A percentile compares a stretch with the other conserved stretches of the same genome.
phyloP scores from a whole-genome alignment of 176 grass and related monocot genomes.

The Hordeum marinum region DNA sequence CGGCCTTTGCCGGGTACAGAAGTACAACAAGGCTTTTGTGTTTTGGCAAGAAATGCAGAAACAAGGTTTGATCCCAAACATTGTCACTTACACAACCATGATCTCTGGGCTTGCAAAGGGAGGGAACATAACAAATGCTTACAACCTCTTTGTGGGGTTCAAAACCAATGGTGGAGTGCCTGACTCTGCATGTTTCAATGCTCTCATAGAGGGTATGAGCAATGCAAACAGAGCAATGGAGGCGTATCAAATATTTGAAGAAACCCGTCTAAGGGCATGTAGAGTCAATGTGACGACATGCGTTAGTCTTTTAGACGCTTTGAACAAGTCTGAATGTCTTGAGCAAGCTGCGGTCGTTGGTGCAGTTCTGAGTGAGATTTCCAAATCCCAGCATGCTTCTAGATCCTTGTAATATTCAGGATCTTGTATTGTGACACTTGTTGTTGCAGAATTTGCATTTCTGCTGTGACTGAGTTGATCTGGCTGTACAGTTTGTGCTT shows the following conservation, averaged over 20 bases:
- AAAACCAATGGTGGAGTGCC: slow-evolving; percentile 77
- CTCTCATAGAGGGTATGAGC: slow-evolving; percentile 98
- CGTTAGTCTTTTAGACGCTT: slow-evolving; percentile 80
- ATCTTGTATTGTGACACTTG: background rate
- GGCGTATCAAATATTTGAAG: slow-evolving; percentile 84
- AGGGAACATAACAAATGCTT: slow-evolving; percentile 80
- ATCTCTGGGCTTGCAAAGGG: slow-evolving; percentile 80
- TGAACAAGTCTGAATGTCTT: slow-evolving; percentile 79
- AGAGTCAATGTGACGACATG: slow-evolving; percentile 81
- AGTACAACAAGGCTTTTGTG: slow-evolving; percentile 96
- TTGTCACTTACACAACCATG: slow-evolving; percentile 96
- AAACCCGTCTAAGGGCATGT: slow-evolving; percentile 68
- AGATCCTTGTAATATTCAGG: slow-evolving; percentile 52
- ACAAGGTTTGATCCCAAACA: slow-evolving; percentile 63
- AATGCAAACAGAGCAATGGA: slow-evolving; percentile 77
- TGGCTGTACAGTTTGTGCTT: slow-evolving; percentile 6
- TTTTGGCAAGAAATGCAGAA: slow-evolving; percentile 99
- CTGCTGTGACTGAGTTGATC: background rate
- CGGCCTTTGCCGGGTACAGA: slow-evolving; percentile 75
- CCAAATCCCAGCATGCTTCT: slow-evolving; percentile 85
- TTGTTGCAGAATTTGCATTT: background rate
- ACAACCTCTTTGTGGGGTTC: slow-evolving; percentile 74
- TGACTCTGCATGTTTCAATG: slow-evolving; percentile 72
- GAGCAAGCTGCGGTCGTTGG: slow-evolving; percentile 89
- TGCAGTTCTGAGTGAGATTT: slow-evolving; percentile 92